Percentiles rank a stretch among this genome's conserved stretches.
Evolutionary conservation across 1,284 basidiomycete species (phyloP).

Genomic region (Mrakiaceae sp.): DNA sequence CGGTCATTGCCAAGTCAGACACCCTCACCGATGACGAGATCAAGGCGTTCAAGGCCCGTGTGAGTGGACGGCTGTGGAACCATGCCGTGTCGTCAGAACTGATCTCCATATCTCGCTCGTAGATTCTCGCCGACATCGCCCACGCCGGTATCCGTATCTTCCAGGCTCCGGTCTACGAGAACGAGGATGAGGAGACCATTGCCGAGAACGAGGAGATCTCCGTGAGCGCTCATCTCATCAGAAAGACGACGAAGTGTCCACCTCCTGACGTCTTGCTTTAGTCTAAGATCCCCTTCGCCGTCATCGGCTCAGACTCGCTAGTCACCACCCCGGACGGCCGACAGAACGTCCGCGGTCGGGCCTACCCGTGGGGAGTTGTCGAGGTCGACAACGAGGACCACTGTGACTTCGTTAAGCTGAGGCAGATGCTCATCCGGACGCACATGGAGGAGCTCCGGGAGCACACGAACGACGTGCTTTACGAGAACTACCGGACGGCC

Average conservation of each 20-base stretch:
- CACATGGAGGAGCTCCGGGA: conserved; percentile 97
- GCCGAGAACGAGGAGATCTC: conserved; percentile 93
- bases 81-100: background rate
- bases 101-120: background rate
- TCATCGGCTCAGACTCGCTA: conserved; percentile 79
- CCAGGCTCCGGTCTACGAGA: conserved; percentile 87
- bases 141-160: conserved; percentile 93
- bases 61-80: conserved; percentile 34
- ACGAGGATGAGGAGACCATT: conserved; percentile 92
- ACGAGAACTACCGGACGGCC: conserved; percentile 93
- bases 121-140: conserved; percentile 83
- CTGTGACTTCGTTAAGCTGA: conserved; percentile 95
- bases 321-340: conserved; percentile 48
- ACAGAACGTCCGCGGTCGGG: conserved; percentile 53
- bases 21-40: conserved; percentile 94
- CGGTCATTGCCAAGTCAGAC: conserved; percentile 91
- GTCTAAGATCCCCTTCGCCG: conserved; percentile 93
- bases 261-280: conserved; percentile 20
- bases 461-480: conserved; percentile 82
- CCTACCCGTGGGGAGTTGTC: conserved; percentile 93
- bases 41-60: conserved; percentile 77
- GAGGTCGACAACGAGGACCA: conserved; percentile 97
- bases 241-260: background rate
- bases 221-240: conserved; percentile 32
- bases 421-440: conserved; percentile 94